These are phyloP conservation scores for Adansonia grandidieri DNA, from an alignment of 441 rosid species.

Conservation along the genomic window DNA sequence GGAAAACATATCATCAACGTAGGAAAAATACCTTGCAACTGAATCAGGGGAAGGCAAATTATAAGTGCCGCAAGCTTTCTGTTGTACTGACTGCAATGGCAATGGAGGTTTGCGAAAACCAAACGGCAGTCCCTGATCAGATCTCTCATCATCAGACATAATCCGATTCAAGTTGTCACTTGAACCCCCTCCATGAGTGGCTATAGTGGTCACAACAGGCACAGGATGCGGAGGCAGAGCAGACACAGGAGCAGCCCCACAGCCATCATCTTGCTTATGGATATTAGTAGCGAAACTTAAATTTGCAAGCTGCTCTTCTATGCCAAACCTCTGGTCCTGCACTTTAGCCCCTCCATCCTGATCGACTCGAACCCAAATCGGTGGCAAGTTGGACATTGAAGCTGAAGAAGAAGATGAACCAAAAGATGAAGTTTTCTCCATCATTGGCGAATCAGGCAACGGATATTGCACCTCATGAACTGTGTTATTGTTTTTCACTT, in stretches of 20 bases:
- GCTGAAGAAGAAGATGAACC: constrained; percentile 60
- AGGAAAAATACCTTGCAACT: constrained; percentile 47
- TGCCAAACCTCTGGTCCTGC: constrained; percentile 32
- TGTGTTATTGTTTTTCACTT: constrained; percentile 23
- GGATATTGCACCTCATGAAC: constrained; percentile 50
- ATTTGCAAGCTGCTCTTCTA: constrained; percentile 58
- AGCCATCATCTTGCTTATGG: constrained; percentile 44
- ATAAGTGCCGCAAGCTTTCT: constrained; percentile 36
- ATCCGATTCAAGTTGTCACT: constrained; percentile 33
- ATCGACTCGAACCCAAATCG: constrained; percentile 46
- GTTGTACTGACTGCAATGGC: constrained; percentile 54
- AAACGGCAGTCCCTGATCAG: constrained; percentile 45
- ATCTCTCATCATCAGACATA: constrained; percentile 47
- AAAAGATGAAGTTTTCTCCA: constrained; percentile 45
- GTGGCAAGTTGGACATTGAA: constrained; percentile 57
- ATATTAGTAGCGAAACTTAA: constrained; percentile 35
- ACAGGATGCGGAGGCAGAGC: constrained; percentile 35
- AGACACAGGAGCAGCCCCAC: constrained; percentile 21
- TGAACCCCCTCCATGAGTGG: constrained; percentile 30
- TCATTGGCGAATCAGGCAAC: constrained; percentile 55
- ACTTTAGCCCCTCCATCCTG: constrained; percentile 36
- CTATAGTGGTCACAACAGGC: constrained; percentile 20
- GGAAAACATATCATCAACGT: constrained; percentile 9
- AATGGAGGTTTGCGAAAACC: constrained; percentile 58
- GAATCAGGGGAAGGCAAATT: constrained; percentile 66